Base-by-base conservation (phyloP, 352 stramenopile species). In the Phytophthora cajani region DNA sequence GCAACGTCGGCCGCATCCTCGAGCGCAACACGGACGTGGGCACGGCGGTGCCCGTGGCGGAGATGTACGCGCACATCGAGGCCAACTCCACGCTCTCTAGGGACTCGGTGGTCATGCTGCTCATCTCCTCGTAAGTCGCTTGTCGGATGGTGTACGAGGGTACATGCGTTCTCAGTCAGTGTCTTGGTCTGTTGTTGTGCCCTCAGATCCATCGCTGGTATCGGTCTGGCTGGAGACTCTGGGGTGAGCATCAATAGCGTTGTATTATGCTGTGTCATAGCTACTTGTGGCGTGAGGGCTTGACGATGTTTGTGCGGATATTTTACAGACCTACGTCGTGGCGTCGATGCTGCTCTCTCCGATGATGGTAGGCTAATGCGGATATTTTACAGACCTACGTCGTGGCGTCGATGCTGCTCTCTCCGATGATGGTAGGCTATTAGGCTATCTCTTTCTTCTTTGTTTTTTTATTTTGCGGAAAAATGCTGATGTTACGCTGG, bases 21-120 rank as follows among this genome's bases (percentile, higher is more conserved):
- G 82, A 91, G 64, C 82, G 87, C 58, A 93, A 85, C 21, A 93
- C 85, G 8, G 88, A 93, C 61, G 88, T 93, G 50, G 86, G 88
- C 62, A 94, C 88, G 30, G 88, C 88, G 11, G 82, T 95, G 17
- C 88, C 88, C 7, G 88, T 95, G n/a, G 88, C 87, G 17, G 88
- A 95, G 77, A 95, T 95, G 82, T 95, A 94, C 61, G 86, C 86
- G 58, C 84, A 87, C 69, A 95, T 95, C 44, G 88, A 95, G 64
- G 81, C 88, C 17, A 91, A 92, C 66, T 87, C 88, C 19, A 93
- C 87, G 52, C 72, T 95, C 1, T 95, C 88, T 42, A 68, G 88
- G 12, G 88, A 95, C 69, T 94, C 88, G 23, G 85, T 95, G 53
- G 77, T 87, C 51, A 95, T 95, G 88, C 77, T 95, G 55, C 71